These are phyloP conservation scores for Sugiyamaella americana DNA, from an alignment of 805 yeast species.

Conservation along the genomic window DNA sequence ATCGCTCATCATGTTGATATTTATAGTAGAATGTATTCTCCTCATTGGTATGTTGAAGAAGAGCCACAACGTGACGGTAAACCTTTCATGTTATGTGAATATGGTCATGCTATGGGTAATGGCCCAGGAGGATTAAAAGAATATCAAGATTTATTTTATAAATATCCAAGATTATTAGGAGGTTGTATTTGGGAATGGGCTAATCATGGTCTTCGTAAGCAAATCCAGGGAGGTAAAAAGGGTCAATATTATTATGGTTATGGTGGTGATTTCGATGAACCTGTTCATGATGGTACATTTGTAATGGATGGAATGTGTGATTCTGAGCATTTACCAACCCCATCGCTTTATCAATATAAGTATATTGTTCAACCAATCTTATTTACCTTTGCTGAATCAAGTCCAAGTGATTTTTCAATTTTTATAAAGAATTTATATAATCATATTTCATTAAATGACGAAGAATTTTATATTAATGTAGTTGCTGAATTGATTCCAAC, in stretches of 20 bases:
- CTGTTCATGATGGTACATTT: conserved; percentile 34
- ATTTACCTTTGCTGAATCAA: conserved; percentile 6
- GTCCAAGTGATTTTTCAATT: neutral
- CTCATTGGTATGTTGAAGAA: conserved; percentile 22
- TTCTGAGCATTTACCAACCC: conserved; percentile 34
- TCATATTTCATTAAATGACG: neutral
- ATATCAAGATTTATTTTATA: conserved; percentile 32
- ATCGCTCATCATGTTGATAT: conserved; percentile 25
- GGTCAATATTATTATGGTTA: conserved; percentile 26
- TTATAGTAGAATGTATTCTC: conserved; percentile 33
- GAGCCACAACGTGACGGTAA: conserved; percentile 19
- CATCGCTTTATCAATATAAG: conserved; percentile 32
- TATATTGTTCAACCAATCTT: conserved; percentile 32
- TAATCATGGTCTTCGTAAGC: conserved; percentile 32
- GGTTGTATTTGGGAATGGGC: conserved; percentile 40
- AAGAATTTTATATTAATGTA: neutral
- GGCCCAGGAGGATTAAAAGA: conserved; percentile 35
- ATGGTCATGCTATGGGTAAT: conserved; percentile 38
- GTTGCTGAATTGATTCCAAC: neutral
- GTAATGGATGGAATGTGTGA: conserved; percentile 34
- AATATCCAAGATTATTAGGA: conserved; percentile 31
- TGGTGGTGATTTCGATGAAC: conserved; percentile 37
- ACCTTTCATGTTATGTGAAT: conserved; percentile 36
- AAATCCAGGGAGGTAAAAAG: conserved; percentile 11
- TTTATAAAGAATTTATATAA: neutral